phyloP scores from a whole-genome alignment of 257 asterid species.

The Penstemon newberryi region DNA sequence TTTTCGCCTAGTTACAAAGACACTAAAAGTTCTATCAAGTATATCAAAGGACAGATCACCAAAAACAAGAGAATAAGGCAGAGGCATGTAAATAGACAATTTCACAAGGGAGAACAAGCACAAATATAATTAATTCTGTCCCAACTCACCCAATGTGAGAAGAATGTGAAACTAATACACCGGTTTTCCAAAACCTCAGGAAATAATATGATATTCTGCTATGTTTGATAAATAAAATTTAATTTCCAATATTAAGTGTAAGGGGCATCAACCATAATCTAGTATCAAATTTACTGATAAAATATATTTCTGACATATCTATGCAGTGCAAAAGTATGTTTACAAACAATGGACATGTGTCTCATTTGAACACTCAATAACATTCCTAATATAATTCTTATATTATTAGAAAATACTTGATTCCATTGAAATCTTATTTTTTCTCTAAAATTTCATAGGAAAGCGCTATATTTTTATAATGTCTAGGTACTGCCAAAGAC shows the following conservation, averaged over 20 bases:
- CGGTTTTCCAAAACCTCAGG: neutral
- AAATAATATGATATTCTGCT: neutral
- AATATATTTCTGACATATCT: neutral
- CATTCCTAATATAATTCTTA: too few species aligned
- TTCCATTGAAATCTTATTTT: neutral
- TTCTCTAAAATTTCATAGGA: neutral
- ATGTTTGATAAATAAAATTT: neutral
- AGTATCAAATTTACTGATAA: neutral
- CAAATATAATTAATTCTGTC: neutral
- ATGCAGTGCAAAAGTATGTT: neutral
- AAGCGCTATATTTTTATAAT: neutral
- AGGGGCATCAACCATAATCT: neutral
- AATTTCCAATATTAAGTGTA: neutral
- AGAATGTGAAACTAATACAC: neutral
- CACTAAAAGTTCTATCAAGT: constrained; percentile 13
- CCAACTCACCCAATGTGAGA: neutral
- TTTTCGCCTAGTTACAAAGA: constrained; percentile 2
- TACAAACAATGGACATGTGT: neutral
- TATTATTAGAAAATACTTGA: too few species aligned
- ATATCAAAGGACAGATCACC: neutral
- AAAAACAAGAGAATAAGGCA: constrained; percentile 13
- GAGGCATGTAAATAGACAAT: constrained; percentile 1
- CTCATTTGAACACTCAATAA: neutral
- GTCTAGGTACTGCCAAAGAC: too few species aligned
- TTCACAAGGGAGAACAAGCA: neutral